These are phyloP conservation scores for Venturia aucupariae DNA, from an alignment of 2,329 filamentous ascomycete species.

Conservation along the genomic window DNA sequence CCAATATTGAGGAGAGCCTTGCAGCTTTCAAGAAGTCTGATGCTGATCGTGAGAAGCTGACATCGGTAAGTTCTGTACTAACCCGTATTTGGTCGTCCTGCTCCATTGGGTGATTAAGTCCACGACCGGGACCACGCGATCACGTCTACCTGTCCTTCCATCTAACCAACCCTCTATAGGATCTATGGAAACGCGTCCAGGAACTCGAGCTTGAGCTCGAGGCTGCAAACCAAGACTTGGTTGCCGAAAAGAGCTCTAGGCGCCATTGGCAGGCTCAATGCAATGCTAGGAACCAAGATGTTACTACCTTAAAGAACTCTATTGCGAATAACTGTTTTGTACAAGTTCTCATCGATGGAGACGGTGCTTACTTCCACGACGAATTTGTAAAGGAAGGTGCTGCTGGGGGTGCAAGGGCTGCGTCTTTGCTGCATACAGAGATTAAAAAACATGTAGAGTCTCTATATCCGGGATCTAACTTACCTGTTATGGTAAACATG, in stretches of 20 bases:
- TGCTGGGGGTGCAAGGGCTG: constrained; percentile 39
- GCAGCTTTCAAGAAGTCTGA: constrained; percentile 5
- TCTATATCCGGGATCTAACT: constrained; percentile 29
- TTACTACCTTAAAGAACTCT: constrained; percentile 21
- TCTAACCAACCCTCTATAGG: constrained; percentile 17
- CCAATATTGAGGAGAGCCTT: not conserved
- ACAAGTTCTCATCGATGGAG: constrained; percentile 40
- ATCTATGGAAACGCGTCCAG: constrained; percentile 24
- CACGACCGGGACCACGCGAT: not conserved
- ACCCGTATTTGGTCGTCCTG: not conserved
- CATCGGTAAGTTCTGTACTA: not conserved
- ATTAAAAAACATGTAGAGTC: constrained; percentile 34
- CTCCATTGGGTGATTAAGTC: not conserved
- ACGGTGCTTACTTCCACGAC: constrained; percentile 40
- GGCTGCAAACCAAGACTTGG: constrained; percentile 25
- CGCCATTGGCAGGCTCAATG: constrained; percentile 24
- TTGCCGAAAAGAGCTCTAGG: constrained; percentile 25
- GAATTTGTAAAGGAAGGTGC: constrained; percentile 31
- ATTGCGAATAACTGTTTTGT: constrained; percentile 34
- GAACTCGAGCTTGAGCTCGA: constrained; percentile 21
- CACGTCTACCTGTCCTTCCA: not conserved
- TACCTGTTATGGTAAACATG: constrained; percentile 37
- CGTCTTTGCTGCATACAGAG: constrained; percentile 32
- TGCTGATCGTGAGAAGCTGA: not conserved
- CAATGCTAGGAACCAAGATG: constrained; percentile 19